Base-by-base conservation (phyloP, 2,329 filamentous ascomycete species). In the Neurospora crassa region DNA sequence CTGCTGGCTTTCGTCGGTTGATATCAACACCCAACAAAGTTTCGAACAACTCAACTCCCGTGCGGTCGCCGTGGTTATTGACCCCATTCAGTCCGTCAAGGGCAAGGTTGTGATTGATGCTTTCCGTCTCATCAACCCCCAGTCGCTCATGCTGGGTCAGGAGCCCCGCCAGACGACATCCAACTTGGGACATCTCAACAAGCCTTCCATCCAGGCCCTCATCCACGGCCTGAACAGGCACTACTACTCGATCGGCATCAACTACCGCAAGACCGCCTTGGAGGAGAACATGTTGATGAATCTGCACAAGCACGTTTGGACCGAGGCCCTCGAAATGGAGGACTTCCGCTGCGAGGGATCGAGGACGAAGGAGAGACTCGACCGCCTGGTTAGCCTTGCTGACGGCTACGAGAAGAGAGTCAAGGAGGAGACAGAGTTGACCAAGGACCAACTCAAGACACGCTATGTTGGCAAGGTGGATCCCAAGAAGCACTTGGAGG, bases 271-370 rank as follows among this genome's bases (percentile, higher is more conserved):
- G 86, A 97, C 95, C 0, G 95, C 93, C 0, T 86, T 99, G 69
- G 96, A 99, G 81, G 96, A 99, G 86, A 98, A 97, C 83, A 99
- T 99, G 96, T 83, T 99, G 78, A 99, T 99, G 96, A 99, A 99
- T 81, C 85, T 99, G 75, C 96, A 99, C 88, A 99, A 99, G 87
- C 96, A 98, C 77, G 94, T 97, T 67, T 99, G 96, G 96, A 99
- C 96, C 0, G 96, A 99, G 82, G 96, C 95, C 5, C 83, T 99
- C 75, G 90, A 97, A 80, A 98, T 99, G 94, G 92, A 95, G 73
- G 94, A 98, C 82, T 99, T 99, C 87, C 88, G 90, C 75, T 84
- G 89, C 71, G 95, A 98, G 80, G 93, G 90, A 71, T 86, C 90
- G 75, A 89, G 92, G 80, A 99, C 97, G 80, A 92, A 94, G 80